phyloP scores from a whole-genome alignment of 306 rosid genomes.

The Medicago arabica region DNA sequence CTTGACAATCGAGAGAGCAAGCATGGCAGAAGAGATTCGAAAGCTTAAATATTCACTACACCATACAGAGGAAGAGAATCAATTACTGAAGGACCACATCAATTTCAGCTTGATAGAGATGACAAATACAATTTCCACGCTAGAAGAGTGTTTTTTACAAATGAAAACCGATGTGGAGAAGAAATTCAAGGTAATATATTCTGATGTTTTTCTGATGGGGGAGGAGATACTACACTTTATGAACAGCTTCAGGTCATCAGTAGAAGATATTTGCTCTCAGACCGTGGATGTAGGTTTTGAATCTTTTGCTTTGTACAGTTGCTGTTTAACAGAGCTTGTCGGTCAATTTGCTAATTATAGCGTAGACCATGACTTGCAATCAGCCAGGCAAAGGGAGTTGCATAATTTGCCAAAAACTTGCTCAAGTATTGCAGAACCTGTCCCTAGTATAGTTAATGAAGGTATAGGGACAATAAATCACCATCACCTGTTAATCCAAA shows the following conservation, averaged over 20 bases:
- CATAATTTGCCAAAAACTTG: slow-evolving; percentile 39
- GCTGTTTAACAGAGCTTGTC: slow-evolving; percentile 50
- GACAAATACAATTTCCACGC: slow-evolving; percentile 56
- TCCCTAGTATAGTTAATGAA: slow-evolving; percentile 34
- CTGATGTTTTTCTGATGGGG: slow-evolving; percentile 56
- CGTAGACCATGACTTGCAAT: slow-evolving; percentile 39
- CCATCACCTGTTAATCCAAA: slow-evolving; percentile 36
- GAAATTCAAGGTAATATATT: slow-evolving; percentile 51
- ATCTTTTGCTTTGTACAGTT: slow-evolving; percentile 62
- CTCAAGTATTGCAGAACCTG: slow-evolving; percentile 45
- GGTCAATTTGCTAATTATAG: slow-evolving; percentile 40
- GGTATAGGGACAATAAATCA: slow-evolving; percentile 39
- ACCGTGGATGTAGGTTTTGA: slow-evolving; percentile 57
- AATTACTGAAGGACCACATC: slow-evolving; percentile 57
- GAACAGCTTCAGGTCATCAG: slow-evolving; percentile 54
- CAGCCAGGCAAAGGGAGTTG: slow-evolving; percentile 44
- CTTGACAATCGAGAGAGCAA: slow-evolving; percentile 63
- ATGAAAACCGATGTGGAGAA: slow-evolving; percentile 71
- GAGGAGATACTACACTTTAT: slow-evolving; percentile 54
- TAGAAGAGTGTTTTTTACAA: slow-evolving; percentile 68
- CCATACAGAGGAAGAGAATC: slow-evolving; percentile 67
- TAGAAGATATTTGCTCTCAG: slow-evolving; percentile 66
- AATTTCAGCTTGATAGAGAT: slow-evolving; percentile 63
- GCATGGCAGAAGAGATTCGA: slow-evolving; percentile 65
- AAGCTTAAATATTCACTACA: slow-evolving; percentile 58